Evolutionary conservation across 768 basidiomycete species (phyloP), one percentile per base, ranked within the genome.

Genomic region (Neoboletus brunneissimus): DNA sequence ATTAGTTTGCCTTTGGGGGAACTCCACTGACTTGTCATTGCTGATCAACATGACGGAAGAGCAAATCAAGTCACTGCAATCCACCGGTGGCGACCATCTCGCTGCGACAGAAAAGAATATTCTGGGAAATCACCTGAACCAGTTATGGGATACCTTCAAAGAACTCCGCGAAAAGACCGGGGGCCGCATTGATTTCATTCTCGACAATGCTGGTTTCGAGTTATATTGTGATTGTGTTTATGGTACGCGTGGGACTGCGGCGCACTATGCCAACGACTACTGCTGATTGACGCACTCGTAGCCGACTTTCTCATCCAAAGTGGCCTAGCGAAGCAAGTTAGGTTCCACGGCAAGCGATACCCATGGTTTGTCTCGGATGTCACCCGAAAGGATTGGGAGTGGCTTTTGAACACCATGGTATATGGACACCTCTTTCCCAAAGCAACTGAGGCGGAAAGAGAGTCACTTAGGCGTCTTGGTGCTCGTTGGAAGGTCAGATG

Each of bases 31-130:
- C 73, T 79, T 97, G 48, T 96, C 94, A 3, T 81, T 98, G 37
- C 79, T 97, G 56, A 98, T 97, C 72, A 92, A 98, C 75, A 96
- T 97, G 94, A 90, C 90, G 8, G 95, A 98, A 73, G 94, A 97
- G 31, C 94, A 97, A 71, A 97, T 98, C 75, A 94, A 94, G 71
- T 83, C 88, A 45, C 80, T 97, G n/a, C 95, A 98, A 69, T 94
- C 94, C 15, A 96, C 94, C 18, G 95, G 94, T 12, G 93, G 94
- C n/a, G 95, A 94, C 45, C 85, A 92, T 58, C 85, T 98, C 44
- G 94, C 94, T 3, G 91, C 93, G 2, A 94, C 95, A 2, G 94
- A 96, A 75, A 94, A 95, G 76, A 97, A 97, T 64, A 97, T 97
- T 60, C 79, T 97, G 31, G 94, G 94, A 35, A 96, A 97, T 73